These are phyloP conservation scores for Thelephora terrestris DNA, from an alignment of 1,284 basidiomycete species.

Conservation along the genomic window DNA sequence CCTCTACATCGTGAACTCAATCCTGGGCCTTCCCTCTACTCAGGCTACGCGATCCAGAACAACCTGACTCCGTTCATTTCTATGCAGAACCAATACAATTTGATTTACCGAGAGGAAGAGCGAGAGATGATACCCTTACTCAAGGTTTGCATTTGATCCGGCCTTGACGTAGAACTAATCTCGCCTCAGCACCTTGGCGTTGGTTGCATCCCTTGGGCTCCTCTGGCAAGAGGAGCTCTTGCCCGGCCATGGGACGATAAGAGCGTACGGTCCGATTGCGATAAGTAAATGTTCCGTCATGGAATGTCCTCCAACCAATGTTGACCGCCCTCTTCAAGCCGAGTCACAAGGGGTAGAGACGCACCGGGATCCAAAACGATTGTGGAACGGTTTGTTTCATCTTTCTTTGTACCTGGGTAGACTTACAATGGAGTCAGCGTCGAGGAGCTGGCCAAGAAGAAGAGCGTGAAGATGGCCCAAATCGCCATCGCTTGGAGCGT, in stretches of 20 bases:
- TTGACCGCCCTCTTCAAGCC: too few relatives aligned
- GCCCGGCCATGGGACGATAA: slow-evolving; percentile 21
- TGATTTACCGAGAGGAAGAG: slow-evolving; percentile 39
- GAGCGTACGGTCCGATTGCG: slow-evolving; percentile 17
- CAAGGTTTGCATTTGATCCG: slow-evolving; percentile 12
- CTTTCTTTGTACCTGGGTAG: neutral
- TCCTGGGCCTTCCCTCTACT: slow-evolving; percentile 2
- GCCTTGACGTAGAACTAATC: neutral
- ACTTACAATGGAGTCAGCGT: slow-evolving; percentile 22
- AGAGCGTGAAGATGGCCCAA: too few relatives aligned
- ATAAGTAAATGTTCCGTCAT: slow-evolving; percentile 10
- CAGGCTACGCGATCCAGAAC: slow-evolving; percentile 16
- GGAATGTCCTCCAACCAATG: too few relatives aligned
- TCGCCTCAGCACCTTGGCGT: slow-evolving; percentile 22
- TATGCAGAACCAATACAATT: slow-evolving; percentile 40
- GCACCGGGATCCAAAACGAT: slow-evolving; percentile 11
- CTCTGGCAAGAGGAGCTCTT: slow-evolving; percentile 28
- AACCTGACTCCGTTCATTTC: slow-evolving; percentile 22
- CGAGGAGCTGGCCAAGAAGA: slow-evolving; percentile 27
- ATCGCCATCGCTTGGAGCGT: slow-evolving; percentile 28
- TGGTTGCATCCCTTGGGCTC: slow-evolving; percentile 35
- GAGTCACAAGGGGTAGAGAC: slow-evolving; percentile 16
- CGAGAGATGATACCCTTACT: slow-evolving; percentile 38
- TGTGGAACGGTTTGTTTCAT: neutral
- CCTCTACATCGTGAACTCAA: neutral